Evolutionary conservation across 495 filamentous ascomycete genomes (phyloP).

Genomic region (Penicillium alfredii): DNA sequence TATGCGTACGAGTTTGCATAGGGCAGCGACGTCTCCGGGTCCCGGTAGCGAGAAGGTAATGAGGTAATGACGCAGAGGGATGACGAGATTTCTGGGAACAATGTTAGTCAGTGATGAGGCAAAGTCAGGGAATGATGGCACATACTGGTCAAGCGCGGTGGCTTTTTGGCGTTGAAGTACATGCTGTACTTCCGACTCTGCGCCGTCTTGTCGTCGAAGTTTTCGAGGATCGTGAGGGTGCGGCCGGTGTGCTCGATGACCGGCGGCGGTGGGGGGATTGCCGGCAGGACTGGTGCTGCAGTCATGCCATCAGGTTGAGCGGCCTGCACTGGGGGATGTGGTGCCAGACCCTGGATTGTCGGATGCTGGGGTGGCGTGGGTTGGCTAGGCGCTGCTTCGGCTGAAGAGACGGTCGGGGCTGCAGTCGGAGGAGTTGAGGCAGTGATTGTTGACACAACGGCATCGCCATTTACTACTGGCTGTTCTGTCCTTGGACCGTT

Average conservation of each 20-base stretch:
- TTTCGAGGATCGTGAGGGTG: conserved; percentile 48
- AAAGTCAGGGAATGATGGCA: conserved; percentile 14
- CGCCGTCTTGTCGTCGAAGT: conserved; percentile 49
- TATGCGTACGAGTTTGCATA: conserved; percentile 72
- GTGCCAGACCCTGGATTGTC: conserved; percentile 10
- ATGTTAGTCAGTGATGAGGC: conserved; percentile 15
- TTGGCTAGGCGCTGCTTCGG: conserved; percentile 9
- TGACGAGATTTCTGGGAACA: conserved; percentile 37
- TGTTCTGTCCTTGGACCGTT: too few species aligned
- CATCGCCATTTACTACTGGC: too few species aligned
- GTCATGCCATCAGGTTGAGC: conserved; percentile 12
- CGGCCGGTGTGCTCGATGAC: conserved; percentile 47
- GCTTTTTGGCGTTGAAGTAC: conserved; percentile 49
- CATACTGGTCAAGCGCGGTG: conserved; percentile 44
- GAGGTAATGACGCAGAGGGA: conserved; percentile 74
- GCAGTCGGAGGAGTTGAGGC: too few species aligned
- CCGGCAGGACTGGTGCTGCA: conserved; percentile 13
- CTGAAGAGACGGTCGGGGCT: conserved; percentile 8
- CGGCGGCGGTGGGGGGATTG: conserved; percentile 28
- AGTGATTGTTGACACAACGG: too few species aligned
- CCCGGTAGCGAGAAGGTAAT: conserved; percentile 68
- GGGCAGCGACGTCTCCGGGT: conserved; percentile 69
- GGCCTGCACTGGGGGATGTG: too few species aligned
- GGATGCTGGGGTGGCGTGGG: conserved; percentile 17
- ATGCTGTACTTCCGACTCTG: conserved; percentile 46